A percentile compares a stretch with the other conserved stretches of the same genome.
Evolutionary conservation across 768 basidiomycete genomes (phyloP).

Genomic region (Xerocomus brunneocitrinus): DNA sequence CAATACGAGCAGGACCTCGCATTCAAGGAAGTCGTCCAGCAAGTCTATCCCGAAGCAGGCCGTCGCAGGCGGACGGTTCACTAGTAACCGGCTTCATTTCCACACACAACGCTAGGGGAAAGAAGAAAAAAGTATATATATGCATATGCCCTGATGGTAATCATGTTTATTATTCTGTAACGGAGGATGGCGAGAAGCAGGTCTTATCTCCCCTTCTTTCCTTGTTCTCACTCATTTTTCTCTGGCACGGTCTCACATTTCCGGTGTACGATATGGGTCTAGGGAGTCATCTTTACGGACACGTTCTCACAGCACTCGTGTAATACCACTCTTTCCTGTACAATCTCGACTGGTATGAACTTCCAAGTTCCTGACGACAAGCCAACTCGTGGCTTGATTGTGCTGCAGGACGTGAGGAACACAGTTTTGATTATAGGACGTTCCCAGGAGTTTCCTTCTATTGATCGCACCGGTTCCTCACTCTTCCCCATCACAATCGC

Average conservation of each 20-base stretch:
- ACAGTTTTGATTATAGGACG: neutral
- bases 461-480: neutral
- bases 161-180: slow-evolving; percentile 21
- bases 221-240: neutral
- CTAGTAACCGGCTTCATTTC: neutral
- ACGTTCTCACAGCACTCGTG: neutral
- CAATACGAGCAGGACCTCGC: slow-evolving; percentile 32
- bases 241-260: neutral
- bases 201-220: slow-evolving; percentile 7
- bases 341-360: neutral
- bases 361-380: neutral
- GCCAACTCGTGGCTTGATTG: neutral
- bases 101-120: neutral
- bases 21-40: slow-evolving; percentile 28
- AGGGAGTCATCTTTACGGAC: neutral
- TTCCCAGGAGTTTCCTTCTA: neutral
- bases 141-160: slow-evolving; percentile 7
- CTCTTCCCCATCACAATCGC: neutral
- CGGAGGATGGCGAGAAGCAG: slow-evolving; percentile 14
- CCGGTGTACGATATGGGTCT: slow-evolving; percentile 1
- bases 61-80: slow-evolving; percentile 14
- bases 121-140: slow-evolving; percentile 11
- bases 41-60: slow-evolving; percentile 25
- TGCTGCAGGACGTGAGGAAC: neutral
- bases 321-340: neutral